phyloP scores from a whole-genome alignment of 176 grass and related monocot genomes.

The Carex scoparia region DNA sequence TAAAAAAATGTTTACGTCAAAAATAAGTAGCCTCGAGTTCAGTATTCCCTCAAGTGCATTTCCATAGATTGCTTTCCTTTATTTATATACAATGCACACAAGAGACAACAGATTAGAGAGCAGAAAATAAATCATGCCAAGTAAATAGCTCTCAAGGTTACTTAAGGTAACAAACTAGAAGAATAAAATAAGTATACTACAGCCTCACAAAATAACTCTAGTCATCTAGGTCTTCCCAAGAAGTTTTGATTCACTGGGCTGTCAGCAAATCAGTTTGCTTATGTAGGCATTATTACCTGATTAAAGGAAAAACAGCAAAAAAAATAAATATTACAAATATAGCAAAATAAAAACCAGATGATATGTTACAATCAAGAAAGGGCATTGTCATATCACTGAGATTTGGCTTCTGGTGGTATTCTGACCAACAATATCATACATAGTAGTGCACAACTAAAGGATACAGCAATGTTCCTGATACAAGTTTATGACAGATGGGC shows the following conservation, averaged over 20 bases:
- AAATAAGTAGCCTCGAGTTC: not conserved
- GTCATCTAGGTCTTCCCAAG: not conserved
- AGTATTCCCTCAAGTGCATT: not conserved
- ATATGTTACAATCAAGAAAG: not conserved
- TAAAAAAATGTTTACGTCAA: not conserved
- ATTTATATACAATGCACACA: not conserved
- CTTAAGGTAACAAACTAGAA: not conserved
- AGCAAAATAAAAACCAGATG: not conserved
- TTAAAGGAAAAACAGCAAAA: not conserved
- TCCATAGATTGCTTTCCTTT: not conserved
- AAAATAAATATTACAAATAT: not conserved
- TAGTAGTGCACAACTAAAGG: not conserved
- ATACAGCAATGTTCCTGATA: not conserved
- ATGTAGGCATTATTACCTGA: not conserved
- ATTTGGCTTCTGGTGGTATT: not conserved
- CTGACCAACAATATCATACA: not conserved
- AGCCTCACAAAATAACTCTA: not conserved
- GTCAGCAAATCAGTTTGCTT: not conserved
- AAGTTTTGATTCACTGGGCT: not conserved
- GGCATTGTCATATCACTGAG: not conserved
- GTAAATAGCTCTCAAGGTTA: not conserved
- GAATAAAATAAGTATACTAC: not conserved
- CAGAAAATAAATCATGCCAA: not conserved
- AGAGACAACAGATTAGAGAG: not conserved
- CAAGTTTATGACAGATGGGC: not conserved